Percentiles rank a stretch among this genome's conserved stretches.
Evolutionary conservation across 2,329 filamentous ascomycete genomes (phyloP).

Genomic region (Pyrenophora seminiperda): DNA sequence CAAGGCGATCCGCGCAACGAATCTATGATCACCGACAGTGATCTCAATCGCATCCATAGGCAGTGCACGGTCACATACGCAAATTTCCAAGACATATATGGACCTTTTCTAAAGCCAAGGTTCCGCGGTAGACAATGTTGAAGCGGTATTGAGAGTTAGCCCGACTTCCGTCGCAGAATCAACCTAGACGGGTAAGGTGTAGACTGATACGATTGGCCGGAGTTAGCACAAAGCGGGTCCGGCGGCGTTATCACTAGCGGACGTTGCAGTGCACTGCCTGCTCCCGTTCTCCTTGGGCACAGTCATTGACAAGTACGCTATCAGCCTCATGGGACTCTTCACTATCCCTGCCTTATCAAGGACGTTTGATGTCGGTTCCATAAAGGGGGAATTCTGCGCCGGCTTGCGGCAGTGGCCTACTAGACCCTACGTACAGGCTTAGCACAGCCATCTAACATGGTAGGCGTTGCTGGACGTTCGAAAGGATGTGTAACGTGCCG

Average conservation of each 20-base stretch:
- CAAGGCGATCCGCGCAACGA: neutral
- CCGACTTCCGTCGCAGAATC: conserved; percentile 12
- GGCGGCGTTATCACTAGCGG: neutral
- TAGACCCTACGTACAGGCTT: neutral
- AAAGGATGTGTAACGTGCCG: conserved; percentile 43
- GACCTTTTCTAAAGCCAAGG: no score
- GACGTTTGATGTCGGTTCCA: conserved; percentile 11
- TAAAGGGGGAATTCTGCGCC: conserved; percentile 29
- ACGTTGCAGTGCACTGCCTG: no score
- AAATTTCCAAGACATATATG: no score
- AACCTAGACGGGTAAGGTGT: conserved; percentile 6
- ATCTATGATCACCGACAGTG: neutral
- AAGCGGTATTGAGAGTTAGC: neutral
- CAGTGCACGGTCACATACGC: neutral
- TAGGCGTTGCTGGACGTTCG: conserved; percentile 38
- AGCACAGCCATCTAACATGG: conserved; percentile 16
- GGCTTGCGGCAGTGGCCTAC: conserved; percentile 2
- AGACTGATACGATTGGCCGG: neutral
- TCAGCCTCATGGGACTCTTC: neutral
- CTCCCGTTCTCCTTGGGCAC: neutral
- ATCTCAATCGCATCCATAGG: neutral
- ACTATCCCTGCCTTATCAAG: neutral
- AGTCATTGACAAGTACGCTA: conserved; percentile 12
- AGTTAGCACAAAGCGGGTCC: neutral
- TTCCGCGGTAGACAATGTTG: neutral